These are phyloP conservation scores for Elsinoe batatas DNA, from an alignment of 2,329 filamentous ascomycete genomes.

Conservation along the genomic window DNA sequence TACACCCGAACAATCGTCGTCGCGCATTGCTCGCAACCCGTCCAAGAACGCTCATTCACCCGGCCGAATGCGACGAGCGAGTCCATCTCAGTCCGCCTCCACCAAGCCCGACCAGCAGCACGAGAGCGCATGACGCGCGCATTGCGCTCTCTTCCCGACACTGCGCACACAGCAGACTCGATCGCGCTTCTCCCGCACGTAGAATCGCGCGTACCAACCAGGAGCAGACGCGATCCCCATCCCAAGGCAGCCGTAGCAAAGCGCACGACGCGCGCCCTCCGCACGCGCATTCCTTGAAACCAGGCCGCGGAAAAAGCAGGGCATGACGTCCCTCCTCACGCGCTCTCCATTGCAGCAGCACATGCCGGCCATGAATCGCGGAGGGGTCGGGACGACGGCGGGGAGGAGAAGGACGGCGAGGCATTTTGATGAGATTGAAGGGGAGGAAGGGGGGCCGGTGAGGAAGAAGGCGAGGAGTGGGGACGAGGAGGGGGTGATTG, in stretches of 20 bases:
- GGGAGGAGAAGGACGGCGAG: constrained; percentile 39
- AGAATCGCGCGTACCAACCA: too few relatives aligned
- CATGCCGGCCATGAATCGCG: constrained; percentile 35
- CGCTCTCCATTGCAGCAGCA: constrained; percentile 34
- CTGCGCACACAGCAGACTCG: too few relatives aligned
- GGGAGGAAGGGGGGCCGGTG: constrained; percentile 34
- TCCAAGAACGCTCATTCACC: too few relatives aligned
- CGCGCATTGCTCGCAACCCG: too few relatives aligned
- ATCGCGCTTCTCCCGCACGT: too few relatives aligned
- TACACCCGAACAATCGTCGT: too few relatives aligned
- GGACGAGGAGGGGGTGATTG: constrained; percentile 24
- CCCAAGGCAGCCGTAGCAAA: neutral
- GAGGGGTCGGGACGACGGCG: constrained; percentile 24
- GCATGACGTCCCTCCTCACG: constrained; percentile 23
- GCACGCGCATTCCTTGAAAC: neutral
- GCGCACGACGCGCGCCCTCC: neutral
- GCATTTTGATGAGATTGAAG: constrained; percentile 32
- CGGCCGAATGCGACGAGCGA: too few relatives aligned
- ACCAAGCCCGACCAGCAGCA: too few relatives aligned
- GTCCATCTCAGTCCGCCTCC: too few relatives aligned
- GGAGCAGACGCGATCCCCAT: too few relatives aligned
- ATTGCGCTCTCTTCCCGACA: too few relatives aligned
- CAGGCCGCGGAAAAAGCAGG: neutral
- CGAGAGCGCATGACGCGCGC: too few relatives aligned
- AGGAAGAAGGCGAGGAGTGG: constrained; percentile 35